Evolutionary conservation across 139 green algal species (phyloP).

Genomic region (Pseudopediastrum boryanum): DNA sequence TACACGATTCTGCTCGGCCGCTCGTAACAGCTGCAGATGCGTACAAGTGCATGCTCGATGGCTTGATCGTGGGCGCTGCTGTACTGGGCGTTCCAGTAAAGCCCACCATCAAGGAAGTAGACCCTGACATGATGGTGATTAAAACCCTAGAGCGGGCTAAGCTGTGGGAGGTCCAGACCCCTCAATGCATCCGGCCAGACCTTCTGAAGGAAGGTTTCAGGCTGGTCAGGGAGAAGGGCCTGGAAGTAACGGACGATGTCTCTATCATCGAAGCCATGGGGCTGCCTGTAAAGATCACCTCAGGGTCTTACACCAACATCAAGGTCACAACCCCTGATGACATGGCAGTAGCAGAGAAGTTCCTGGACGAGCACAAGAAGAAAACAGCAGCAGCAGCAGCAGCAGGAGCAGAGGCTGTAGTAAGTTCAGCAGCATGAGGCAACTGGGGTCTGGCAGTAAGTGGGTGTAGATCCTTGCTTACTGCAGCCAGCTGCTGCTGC

Average conservation of each 20-base stretch:
- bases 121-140: conserved; percentile 70
- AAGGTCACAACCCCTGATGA: conserved; percentile 93
- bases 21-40: conserved; percentile 78
- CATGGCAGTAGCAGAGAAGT: conserved; percentile 83
- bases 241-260: conserved; percentile 98
- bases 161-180: conserved; percentile 99
- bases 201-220: conserved; percentile 89
- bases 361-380: conserved; percentile 64
- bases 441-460: neutral
- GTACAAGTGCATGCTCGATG: conserved; percentile 27
- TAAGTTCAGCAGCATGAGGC: conserved; percentile 18
- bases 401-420: conserved; percentile 3
- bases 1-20: conserved; percentile 96
- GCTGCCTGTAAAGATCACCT: conserved; percentile 90
- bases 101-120: conserved; percentile 96
- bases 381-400: neutral
- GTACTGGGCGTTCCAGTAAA: conserved; percentile 96
- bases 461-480: neutral
- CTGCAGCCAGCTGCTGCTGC: neutral
- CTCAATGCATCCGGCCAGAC: conserved; percentile 85
- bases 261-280: conserved; percentile 96
- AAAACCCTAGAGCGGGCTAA: conserved; percentile 86
- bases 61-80: conserved; percentile 75
- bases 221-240: conserved; percentile 68
- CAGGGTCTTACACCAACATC: conserved; percentile 96